phyloP scores from a whole-genome alignment of 2,329 filamentous ascomycete genomes.

The Madurella mycetomatis region DNA sequence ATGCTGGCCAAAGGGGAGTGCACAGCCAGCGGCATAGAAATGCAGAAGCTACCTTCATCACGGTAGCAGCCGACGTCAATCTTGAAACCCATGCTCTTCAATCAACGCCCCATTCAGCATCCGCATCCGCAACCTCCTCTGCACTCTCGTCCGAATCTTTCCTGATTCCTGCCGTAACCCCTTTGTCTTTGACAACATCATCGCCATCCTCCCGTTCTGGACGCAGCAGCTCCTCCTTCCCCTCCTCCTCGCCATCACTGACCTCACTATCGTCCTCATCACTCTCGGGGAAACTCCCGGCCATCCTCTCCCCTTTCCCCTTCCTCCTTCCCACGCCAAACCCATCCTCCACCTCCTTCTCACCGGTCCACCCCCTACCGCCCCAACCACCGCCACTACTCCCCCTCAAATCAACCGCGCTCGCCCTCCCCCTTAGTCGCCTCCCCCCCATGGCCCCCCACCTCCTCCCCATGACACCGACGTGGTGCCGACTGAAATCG shows the following conservation, averaged over 20 bases:
- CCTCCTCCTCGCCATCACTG: slow-evolving; percentile 13
- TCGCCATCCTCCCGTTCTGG: background rate
- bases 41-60: too few relatives aligned
- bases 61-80: too few relatives aligned
- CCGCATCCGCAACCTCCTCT: too few relatives aligned
- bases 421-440: background rate
- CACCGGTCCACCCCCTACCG: background rate
- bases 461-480: background rate
- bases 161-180: too few relatives aligned
- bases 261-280: slow-evolving; percentile 14
- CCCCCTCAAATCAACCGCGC: background rate
- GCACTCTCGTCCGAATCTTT: too few relatives aligned
- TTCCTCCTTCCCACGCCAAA: background rate
- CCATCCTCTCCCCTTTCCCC: slow-evolving; percentile 23
- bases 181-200: background rate
- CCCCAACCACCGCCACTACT: too few relatives aligned
- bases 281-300: slow-evolving; percentile 26
- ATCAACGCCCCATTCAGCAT: too few relatives aligned
- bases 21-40: too few relatives aligned
- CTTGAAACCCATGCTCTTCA: too few relatives aligned
- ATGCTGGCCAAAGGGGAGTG: too few relatives aligned
- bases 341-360: background rate
- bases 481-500: background rate
- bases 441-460: background rate
- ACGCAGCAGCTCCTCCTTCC: slow-evolving; percentile 11